phyloP scores from a whole-genome alignment of 495 filamentous ascomycete species.

The Oidiodendron maius region DNA sequence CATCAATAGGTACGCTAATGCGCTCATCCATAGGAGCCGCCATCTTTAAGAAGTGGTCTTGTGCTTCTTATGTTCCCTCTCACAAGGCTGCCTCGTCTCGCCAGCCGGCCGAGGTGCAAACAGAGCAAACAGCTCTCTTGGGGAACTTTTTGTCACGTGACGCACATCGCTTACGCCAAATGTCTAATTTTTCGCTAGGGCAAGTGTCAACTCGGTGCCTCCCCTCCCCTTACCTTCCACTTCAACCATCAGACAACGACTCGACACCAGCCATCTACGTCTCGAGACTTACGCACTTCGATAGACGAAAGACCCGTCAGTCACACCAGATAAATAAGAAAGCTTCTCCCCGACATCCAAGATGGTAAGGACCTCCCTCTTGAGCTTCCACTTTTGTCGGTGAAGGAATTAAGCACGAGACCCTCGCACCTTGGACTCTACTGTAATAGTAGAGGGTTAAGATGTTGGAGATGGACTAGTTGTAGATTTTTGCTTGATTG shows the following conservation, averaged over 20 bases:
- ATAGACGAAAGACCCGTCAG: conserved; percentile 39
- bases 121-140: background rate
- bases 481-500: conserved; percentile 5
- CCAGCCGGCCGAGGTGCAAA: background rate
- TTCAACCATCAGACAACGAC: conserved; percentile 24
- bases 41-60: conserved; percentile 42
- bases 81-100: background rate
- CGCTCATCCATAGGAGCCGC: conserved; percentile 62
- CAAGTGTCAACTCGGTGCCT: background rate
- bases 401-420: conserved; percentile 23
- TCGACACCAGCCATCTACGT: conserved; percentile 26
- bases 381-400: conserved; percentile 7
- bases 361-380: conserved; percentile 45
- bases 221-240: conserved; percentile 2
- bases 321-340: conserved; percentile 28
- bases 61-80: background rate
- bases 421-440: conserved; percentile 3
- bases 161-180: conserved; percentile 7
- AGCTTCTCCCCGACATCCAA: conserved; percentile 38
- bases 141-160: conserved; percentile 8
- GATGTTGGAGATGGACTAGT: conserved; percentile 3
- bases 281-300: conserved; percentile 19
- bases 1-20: conserved; percentile 76
- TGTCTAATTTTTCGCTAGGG: conserved; percentile 6
- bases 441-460: conserved; percentile 1